Evolutionary conservation across 2,329 filamentous ascomycete species (phyloP), one percentile per base, ranked within the genome.

Genomic region (Pseudonectria foliicola): DNA sequence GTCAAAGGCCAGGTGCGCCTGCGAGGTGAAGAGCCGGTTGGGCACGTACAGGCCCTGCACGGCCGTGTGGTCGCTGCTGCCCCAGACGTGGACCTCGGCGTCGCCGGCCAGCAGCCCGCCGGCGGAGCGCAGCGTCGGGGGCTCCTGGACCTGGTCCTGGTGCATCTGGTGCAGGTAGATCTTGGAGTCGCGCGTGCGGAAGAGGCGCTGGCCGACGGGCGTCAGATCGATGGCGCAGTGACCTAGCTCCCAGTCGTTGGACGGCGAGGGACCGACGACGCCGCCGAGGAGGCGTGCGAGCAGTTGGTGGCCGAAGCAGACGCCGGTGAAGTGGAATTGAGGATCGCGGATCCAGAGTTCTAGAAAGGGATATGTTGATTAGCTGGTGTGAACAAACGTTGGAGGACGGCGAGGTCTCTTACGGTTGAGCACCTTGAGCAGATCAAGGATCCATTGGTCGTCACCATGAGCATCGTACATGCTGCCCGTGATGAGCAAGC

Each of bases 251-350:
- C 85, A 92, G 15, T 72, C 62, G 7, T 80, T 79, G 13, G 64
- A 59, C 11, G 79, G 72, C 43, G 76, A 80, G 21, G 77, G 67
- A 12, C 69, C 78, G 2, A 89, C 80, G 43, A 75, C 73, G n/a
- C 67, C 73, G 6, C 79, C 83, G 38, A 87, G 57, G 2, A 85
- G 81, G 21, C 85, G 71, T 2, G 77, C 80, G 23, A 92, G 66
- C 43, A 92, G 79, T 58, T 90, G 85, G 52, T 90, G 85, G 6
- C 85, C 85, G 55, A 88, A 89, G 57, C 85, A 92, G 8, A 89
- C 76, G 3, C 85, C 85, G 13, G 88, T 74, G 24, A 89, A 61
- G 24, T 67, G 66, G 30, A 76, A 69, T 13, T 71, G 64, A 2
- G 71, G 70, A 2, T 69, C 61, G 5, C 59, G 52, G 6, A 54